phyloP scores from a whole-genome alignment of 192 early-diverging fungal species.

The Coemansia sp. region DNA sequence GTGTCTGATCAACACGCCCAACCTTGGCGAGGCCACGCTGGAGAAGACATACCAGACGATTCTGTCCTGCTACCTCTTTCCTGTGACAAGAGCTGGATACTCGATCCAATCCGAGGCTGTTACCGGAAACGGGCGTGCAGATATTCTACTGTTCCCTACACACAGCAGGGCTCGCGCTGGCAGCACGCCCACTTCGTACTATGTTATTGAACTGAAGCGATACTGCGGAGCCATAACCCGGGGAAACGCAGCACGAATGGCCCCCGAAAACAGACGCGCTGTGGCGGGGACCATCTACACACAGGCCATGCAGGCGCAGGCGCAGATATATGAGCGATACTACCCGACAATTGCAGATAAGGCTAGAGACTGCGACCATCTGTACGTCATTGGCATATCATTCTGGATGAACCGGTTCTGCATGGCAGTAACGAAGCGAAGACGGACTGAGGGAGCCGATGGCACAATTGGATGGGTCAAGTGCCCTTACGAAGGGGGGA shows the following conservation, averaged over 20 bases:
- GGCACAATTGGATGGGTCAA: not conserved
- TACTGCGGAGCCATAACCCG: not conserved
- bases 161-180: not conserved
- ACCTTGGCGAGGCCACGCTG: not conserved
- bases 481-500: not conserved
- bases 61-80: constrained; percentile 3
- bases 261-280: not conserved
- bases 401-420: constrained; percentile 8
- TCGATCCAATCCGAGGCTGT: not conserved
- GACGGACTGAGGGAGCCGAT: not conserved
- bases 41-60: not conserved
- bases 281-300: not conserved
- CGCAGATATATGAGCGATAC: constrained; percentile 7
- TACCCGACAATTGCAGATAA: not conserved
- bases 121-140: constrained; percentile 4
- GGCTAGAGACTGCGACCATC: not conserved
- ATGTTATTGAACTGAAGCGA: constrained; percentile 7
- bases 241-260: not conserved
- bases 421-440: not conserved
- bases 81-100: constrained; percentile 3
- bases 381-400: not conserved
- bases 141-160: not conserved
- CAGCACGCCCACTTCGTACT: not conserved
- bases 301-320: not conserved
- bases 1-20: not conserved